Percentiles rank a stretch among this genome's conserved stretches.
Evolutionary conservation across 2,329 filamentous ascomycete genomes (phyloP).

Genomic region (Hypocrella siamensis): DNA sequence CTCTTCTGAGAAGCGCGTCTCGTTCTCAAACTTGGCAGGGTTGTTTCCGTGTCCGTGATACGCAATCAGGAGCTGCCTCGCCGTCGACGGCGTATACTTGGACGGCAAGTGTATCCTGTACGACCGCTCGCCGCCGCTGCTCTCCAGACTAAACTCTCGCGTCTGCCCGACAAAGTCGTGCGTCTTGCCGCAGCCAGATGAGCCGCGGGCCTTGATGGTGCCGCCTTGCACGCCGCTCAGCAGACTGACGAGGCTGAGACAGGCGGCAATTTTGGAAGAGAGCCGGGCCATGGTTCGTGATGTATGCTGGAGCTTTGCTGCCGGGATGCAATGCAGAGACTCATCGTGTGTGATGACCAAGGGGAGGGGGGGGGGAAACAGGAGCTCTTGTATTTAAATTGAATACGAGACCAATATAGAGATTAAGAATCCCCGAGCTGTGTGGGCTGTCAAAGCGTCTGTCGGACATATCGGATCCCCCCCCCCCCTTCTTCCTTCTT

Average conservation of each 20-base stretch:
- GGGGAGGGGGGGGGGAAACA: no score
- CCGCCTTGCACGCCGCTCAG: neutral
- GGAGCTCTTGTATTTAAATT: no score
- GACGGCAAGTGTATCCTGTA: constrained; percentile 10
- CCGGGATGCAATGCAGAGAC: no score
- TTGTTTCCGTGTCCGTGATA: constrained; percentile 27
- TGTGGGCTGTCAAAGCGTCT: no score
- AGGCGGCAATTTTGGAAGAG: neutral
- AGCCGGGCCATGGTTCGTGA: neutral
- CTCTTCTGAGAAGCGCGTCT: constrained; percentile 20
- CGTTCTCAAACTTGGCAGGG: constrained; percentile 16
- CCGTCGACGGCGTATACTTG: constrained; percentile 15
- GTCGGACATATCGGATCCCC: no score
- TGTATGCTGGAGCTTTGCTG: no score
- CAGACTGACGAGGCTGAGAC: neutral
- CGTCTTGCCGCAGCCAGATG: constrained; percentile 6
- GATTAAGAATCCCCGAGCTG: no score
- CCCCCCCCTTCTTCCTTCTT: no score
- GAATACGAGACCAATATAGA: no score
- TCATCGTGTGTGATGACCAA: no score
- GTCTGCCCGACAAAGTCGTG: constrained; percentile 9
- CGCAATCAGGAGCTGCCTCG: constrained; percentile 26
- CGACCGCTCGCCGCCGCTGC: constrained; percentile 6
- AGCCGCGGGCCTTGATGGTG: neutral
- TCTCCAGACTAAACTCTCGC: constrained; percentile 9